phyloP scores from a whole-genome alignment of 164 flowering plant genomes.

The Tinospora cordifolia region DNA sequence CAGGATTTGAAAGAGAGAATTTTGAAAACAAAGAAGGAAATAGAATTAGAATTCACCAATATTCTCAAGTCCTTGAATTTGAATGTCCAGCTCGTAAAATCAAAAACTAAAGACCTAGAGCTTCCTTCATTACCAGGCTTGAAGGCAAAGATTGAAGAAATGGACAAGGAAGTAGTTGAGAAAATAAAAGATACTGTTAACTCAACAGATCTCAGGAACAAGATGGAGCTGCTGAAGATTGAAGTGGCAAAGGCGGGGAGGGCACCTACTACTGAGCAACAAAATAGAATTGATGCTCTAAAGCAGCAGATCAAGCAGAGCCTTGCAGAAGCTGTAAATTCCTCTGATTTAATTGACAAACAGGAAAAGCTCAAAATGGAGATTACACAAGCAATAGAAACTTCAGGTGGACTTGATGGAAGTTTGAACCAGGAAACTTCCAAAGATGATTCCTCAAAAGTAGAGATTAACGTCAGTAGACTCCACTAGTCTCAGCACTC shows the following conservation, averaged over 20 bases:
- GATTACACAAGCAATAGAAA: constrained; percentile 27
- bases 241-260: constrained; percentile 50
- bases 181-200: constrained; percentile 38
- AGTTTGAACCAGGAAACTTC: constrained; percentile 21
- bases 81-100: constrained; percentile 27
- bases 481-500: constrained; percentile 4
- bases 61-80: constrained; percentile 42
- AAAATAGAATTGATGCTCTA: constrained; percentile 48
- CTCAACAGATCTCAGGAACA: constrained; percentile 45
- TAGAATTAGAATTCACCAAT: constrained; percentile 37
- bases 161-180: constrained; percentile 37
- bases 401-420: constrained; percentile 32
- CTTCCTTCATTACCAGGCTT: constrained; percentile 20
- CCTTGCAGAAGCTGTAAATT: constrained; percentile 40
- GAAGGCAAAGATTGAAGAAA: constrained; percentile 31
- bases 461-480: constrained; percentile 28
- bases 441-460: constrained; percentile 23
- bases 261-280: constrained; percentile 36
- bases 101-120: constrained; percentile 23
- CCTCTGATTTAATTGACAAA: constrained; percentile 39
- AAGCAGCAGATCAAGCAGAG: constrained; percentile 45
- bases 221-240: constrained; percentile 46
- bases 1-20: constrained; percentile 43
- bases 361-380: constrained; percentile 43
- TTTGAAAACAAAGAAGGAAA: constrained; percentile 36